Conservation (phyloP, 2,329 filamentous ascomycete species). For the Fusarium xyrophilum region DNA sequence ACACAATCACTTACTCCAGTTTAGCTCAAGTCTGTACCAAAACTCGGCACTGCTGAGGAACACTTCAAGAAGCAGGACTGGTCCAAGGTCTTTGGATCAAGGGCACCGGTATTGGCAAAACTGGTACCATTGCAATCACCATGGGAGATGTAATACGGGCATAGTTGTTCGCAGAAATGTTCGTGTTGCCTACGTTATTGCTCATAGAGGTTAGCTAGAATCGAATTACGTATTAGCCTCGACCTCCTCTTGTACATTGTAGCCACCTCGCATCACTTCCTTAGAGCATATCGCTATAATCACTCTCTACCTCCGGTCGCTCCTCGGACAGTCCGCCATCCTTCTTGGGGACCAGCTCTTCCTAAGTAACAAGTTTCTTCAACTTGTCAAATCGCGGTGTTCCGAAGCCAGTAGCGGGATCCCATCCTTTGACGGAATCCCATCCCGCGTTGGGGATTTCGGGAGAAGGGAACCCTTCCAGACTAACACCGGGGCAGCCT, state of each 20-base stretch:
- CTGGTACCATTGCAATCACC: too few species aligned
- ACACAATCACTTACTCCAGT: neutral
- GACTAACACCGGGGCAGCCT: conserved; percentile 44
- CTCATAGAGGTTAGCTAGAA: neutral
- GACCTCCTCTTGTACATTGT: neutral
- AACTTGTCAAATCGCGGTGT: conserved; percentile 54
- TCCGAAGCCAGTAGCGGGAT: conserved; percentile 53
- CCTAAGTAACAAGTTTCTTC: conserved; percentile 22
- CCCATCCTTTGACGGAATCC: conserved; percentile 46
- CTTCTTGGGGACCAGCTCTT: neutral
- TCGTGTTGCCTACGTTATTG: neutral
- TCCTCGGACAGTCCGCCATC: neutral
- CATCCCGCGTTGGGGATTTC: conserved; percentile 41
- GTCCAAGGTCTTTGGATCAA: conserved; percentile 8
- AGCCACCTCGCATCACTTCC: too few species aligned
- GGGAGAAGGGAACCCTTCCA: conserved; percentile 38
- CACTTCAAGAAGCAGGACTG: conserved; percentile 29
- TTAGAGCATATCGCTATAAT: neutral
- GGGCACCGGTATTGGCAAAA: too few species aligned
- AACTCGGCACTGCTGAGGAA: conserved; percentile 1
- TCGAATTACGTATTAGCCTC: neutral
- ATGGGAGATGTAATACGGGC: neutral
- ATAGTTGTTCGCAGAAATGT: neutral
- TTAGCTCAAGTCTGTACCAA: conserved; percentile 7
- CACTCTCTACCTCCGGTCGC: neutral